Evolutionary conservation across 2,329 filamentous ascomycete species (phyloP).

Genomic region (Verticillium klebahnii): DNA sequence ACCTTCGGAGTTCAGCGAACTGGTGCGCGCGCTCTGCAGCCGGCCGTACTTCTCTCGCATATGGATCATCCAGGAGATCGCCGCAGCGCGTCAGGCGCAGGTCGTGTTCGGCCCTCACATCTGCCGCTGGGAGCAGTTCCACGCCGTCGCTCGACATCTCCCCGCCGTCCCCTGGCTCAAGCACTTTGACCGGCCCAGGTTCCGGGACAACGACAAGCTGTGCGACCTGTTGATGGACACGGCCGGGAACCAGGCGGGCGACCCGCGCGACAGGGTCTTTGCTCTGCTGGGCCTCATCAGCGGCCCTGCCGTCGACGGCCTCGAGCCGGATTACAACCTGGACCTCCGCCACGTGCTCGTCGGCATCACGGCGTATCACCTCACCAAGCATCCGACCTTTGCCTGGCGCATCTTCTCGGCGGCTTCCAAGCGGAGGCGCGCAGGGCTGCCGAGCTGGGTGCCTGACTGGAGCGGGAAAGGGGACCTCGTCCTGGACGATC

Average conservation of each 20-base stretch:
- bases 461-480: not conserved
- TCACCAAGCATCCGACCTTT: not conserved
- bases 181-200: too few relatives aligned
- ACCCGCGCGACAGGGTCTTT: not conserved
- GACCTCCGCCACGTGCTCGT: not conserved
- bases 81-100: too few relatives aligned
- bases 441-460: not conserved
- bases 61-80: conserved; percentile 5
- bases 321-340: not conserved
- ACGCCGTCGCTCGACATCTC: too few relatives aligned
- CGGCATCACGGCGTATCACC: not conserved
- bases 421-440: not conserved
- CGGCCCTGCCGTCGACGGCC: not conserved
- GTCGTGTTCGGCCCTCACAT: not conserved
- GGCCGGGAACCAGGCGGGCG: too few relatives aligned
- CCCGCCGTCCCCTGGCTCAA: too few relatives aligned
- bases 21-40: not conserved
- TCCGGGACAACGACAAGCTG: too few relatives aligned
- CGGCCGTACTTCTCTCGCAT: conserved; percentile 1
- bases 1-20: not conserved
- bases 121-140: too few relatives aligned
- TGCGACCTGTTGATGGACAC: too few relatives aligned
- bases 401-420: not conserved
- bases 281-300: not conserved
- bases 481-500: too few relatives aligned